These are phyloP conservation scores for Fusarium solani-melongenae DNA, from an alignment of 2,329 filamentous ascomycete genomes.

Conservation along the genomic window DNA sequence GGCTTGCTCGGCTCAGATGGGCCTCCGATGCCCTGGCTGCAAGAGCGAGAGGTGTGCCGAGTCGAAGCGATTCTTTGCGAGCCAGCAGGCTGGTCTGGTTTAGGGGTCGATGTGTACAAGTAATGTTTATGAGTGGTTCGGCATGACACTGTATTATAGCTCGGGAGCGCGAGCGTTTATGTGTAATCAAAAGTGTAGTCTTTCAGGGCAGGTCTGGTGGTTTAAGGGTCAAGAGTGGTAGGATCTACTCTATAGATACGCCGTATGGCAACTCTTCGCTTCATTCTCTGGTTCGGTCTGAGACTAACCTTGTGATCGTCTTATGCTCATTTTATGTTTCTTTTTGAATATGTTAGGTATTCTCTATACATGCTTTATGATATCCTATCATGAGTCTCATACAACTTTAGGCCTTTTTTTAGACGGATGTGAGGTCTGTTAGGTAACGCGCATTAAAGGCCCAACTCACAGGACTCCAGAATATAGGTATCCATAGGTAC, in stretches of 20 bases:
- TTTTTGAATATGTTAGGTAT: neutral
- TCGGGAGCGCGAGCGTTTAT: slow-evolving; percentile 14
- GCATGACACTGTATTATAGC: slow-evolving; percentile 29
- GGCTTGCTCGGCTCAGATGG: slow-evolving; percentile 84
- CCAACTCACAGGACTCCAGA: neutral
- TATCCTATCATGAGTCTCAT: neutral
- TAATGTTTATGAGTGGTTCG: neutral
- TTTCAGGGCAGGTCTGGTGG: slow-evolving; percentile 5
- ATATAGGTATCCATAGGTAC: neutral
- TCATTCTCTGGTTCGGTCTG: neutral
- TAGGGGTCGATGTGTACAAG: neutral
- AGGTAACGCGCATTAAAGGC: neutral
- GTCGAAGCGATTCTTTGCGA: slow-evolving; percentile 75
- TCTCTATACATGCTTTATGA: neutral
- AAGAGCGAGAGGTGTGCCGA: slow-evolving; percentile 88
- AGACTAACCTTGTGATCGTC: neutral
- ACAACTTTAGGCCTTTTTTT: neutral
- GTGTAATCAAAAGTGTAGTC: slow-evolving; percentile 26
- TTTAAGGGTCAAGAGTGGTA: neutral
- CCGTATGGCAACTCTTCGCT: neutral
- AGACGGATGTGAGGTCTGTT: neutral
- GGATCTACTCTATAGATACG: slow-evolving; percentile 8
- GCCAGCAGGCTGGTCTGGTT: slow-evolving; percentile 47
- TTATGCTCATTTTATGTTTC: neutral
- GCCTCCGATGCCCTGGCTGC: slow-evolving; percentile 90